These are phyloP conservation scores for Tuber umbilicatum DNA, from an alignment of 495 filamentous ascomycete genomes.

Conservation along the genomic window DNA sequence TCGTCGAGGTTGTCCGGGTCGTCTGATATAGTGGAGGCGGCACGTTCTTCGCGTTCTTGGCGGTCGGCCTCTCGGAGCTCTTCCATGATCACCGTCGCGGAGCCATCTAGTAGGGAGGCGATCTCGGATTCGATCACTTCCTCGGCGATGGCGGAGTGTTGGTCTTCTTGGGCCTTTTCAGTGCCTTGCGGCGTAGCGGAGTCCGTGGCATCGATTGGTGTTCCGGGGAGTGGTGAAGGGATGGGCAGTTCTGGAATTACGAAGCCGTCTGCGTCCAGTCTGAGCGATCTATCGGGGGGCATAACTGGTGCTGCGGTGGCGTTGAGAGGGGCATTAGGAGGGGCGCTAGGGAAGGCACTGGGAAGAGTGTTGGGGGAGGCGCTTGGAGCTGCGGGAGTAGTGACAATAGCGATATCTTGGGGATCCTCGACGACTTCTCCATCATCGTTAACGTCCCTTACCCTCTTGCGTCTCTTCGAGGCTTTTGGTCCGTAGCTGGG, in stretches of 20 bases:
- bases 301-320: not conserved
- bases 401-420: not conserved
- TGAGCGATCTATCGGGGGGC: not conserved
- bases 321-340: not conserved
- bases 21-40: constrained; percentile 22
- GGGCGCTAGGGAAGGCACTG: not conserved
- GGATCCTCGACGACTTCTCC: constrained; percentile 40
- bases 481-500: constrained; percentile 67
- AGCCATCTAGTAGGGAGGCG: constrained; percentile 28
- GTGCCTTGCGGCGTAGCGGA: constrained; percentile 9
- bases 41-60: constrained; percentile 23
- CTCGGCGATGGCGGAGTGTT: constrained; percentile 34
- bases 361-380: constrained; percentile 3
- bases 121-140: constrained; percentile 38
- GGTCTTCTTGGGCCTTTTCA: constrained; percentile 33
- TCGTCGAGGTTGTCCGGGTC: constrained; percentile 48
- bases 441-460: constrained; percentile 44
- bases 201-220: constrained; percentile 5
- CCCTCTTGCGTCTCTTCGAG: constrained; percentile 46
- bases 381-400: not conserved
- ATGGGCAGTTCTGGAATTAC: constrained; percentile 49
- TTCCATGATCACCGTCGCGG: constrained; percentile 25
- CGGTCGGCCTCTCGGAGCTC: constrained; percentile 31
- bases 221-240: not conserved
- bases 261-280: constrained; percentile 53